These are phyloP conservation scores for Kwoniella sp. DNA, from an alignment of 768 basidiomycete genomes.

Conservation along the genomic window DNA sequence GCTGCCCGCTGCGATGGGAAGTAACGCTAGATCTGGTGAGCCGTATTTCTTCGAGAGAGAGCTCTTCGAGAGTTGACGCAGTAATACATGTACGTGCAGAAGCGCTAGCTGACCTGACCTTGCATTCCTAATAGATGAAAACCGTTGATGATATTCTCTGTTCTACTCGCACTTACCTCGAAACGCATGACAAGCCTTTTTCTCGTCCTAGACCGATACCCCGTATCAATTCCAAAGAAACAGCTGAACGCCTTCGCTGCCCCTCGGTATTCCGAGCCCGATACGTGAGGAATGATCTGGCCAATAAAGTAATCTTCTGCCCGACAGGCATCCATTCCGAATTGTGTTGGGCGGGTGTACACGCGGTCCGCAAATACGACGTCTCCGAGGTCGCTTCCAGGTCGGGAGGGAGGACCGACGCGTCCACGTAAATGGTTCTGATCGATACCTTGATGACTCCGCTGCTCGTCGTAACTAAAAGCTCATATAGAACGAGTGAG, in stretches of 20 bases:
- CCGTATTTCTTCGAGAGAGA: conserved; percentile 7
- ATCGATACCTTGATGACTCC: too few species aligned
- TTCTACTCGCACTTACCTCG: background rate
- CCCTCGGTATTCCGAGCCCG: background rate
- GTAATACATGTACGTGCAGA: too few species aligned
- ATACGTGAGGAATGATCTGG: background rate
- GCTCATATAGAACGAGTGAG: background rate
- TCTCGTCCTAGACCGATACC: background rate
- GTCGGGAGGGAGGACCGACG: too few species aligned
- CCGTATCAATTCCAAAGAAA: conserved; percentile 18
- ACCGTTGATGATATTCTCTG: background rate
- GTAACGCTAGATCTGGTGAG: conserved; percentile 14
- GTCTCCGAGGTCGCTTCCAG: background rate
- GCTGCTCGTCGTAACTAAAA: too few species aligned
- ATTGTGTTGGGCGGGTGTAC: conserved; percentile 13
- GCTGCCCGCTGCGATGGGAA: conserved; percentile 3
- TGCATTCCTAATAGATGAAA: too few species aligned
- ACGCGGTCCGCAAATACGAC: background rate
- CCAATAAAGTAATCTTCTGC: conserved; percentile 7
- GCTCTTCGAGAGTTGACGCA: too few species aligned
- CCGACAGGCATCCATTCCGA: conserved; percentile 4
- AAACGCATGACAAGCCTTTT: background rate
- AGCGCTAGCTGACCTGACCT: too few species aligned
- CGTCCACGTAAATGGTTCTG: too few species aligned
- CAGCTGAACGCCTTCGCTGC: background rate